Conservation (phyloP, 345 rosid genomes). For the Kandelia obovata region DNA sequence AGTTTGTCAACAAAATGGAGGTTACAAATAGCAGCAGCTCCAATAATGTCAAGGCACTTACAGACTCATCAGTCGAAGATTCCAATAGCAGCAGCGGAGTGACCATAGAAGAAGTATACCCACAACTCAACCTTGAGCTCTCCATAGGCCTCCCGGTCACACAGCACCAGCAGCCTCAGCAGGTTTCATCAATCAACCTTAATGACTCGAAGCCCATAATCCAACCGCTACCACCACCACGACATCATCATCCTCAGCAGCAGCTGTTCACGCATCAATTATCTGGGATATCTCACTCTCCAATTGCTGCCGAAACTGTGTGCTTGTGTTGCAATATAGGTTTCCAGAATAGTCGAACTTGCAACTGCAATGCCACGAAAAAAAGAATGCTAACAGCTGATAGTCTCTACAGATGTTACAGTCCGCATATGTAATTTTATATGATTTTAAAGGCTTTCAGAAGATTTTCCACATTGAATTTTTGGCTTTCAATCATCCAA, state of each 20-base stretch:
- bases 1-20: neutral
- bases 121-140: slow-evolving; percentile 31
- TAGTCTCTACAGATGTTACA: neutral
- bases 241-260: neutral
- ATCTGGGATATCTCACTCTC: neutral
- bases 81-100: slow-evolving; percentile 25
- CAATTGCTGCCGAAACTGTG: neutral
- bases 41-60: neutral
- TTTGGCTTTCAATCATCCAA: too few relatives aligned
- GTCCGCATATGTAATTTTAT: neutral
- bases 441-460: too few relatives aligned
- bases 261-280: neutral
- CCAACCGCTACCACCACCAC: too few relatives aligned
- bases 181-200: neutral
- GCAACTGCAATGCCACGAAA: neutral
- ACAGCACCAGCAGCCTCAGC: neutral
- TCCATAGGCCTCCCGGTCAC: slow-evolving; percentile 27
- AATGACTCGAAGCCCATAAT: neutral
- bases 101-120: slow-evolving; percentile 12
- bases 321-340: slow-evolving; percentile 17
- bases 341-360: slow-evolving; percentile 17
- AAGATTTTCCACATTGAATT: too few relatives aligned
- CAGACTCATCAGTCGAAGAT: slow-evolving; percentile 9
- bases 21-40: neutral
- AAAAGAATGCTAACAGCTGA: neutral